Conservation (phyloP, 371 early-diverging fungal genomes). For the Apophysomyces elegans region DNA sequence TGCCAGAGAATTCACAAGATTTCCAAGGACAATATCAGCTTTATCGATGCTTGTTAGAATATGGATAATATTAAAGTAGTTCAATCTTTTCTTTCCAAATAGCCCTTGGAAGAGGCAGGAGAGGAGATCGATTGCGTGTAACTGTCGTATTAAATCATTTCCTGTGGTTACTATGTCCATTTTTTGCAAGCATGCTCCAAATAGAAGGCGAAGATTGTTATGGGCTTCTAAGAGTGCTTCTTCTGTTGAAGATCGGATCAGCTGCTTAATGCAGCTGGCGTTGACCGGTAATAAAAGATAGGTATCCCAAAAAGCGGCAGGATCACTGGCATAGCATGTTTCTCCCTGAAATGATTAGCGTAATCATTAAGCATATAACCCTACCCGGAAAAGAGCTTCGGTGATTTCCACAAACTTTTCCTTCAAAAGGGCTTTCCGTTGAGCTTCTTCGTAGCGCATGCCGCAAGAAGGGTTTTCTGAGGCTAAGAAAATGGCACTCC, state of each 20-base stretch:
- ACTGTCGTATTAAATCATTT: constrained; percentile 32
- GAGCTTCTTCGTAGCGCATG: background rate
- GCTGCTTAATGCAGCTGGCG: constrained; percentile 31
- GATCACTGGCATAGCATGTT: constrained; percentile 32
- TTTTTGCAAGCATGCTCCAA: constrained; percentile 34
- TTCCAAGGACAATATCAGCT: constrained; percentile 52
- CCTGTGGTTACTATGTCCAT: constrained; percentile 10
- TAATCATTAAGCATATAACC: background rate
- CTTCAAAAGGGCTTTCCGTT: constrained; percentile 36
- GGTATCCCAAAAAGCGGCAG: constrained; percentile 53
- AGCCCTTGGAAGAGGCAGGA: constrained; percentile 52
- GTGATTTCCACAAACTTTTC: constrained; percentile 62
- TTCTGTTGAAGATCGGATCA: constrained; percentile 43
- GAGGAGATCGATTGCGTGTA: constrained; percentile 37
- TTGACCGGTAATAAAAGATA: constrained; percentile 54
- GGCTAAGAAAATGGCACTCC: background rate
- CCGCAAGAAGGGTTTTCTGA: background rate
- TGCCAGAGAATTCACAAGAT: constrained; percentile 41
- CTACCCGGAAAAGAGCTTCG: constrained; percentile 54
- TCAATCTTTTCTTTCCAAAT: constrained; percentile 53
- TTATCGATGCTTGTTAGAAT: constrained; percentile 55
- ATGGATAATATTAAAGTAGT: constrained; percentile 60
- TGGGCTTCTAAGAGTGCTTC: constrained; percentile 45
- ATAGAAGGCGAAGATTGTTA: constrained; percentile 41
- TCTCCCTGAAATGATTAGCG: constrained; percentile 33